Evolutionary conservation across 2,329 filamentous ascomycete genomes (phyloP).

Genomic region (Chaetomiaceae sp.): DNA sequence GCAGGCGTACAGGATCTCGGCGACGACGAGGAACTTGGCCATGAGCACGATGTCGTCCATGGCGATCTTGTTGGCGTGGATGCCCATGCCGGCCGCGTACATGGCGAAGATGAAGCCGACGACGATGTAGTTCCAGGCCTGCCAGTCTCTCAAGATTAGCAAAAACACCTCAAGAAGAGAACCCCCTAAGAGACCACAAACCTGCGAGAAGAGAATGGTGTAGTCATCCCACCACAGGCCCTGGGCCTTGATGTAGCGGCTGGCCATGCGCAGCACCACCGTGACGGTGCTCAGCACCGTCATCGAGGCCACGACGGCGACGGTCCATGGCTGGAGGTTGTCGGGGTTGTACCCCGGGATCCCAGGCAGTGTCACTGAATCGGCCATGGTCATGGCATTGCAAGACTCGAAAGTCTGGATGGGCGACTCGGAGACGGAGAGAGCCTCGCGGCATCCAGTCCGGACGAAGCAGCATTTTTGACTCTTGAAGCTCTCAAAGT

Average conservation of each 20-base stretch:
- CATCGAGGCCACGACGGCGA: constrained; percentile 38
- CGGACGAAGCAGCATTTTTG: too few relatives aligned
- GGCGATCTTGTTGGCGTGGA: constrained; percentile 16
- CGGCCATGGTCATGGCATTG: constrained; percentile 2
- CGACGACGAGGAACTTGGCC: constrained; percentile 19
- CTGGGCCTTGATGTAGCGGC: constrained; percentile 40
- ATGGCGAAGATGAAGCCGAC: constrained; percentile 22
- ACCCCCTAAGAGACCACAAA: constrained; percentile 30
- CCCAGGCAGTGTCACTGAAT: constrained; percentile 22
- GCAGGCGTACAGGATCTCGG: constrained; percentile 20
- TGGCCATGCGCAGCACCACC: constrained; percentile 39
- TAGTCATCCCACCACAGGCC: constrained; percentile 49
- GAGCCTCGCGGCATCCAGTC: too few relatives aligned
- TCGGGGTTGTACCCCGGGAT: constrained; percentile 33
- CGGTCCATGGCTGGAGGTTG: constrained; percentile 41
- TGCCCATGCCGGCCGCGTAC: constrained; percentile 20
- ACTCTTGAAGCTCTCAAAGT: too few relatives aligned
- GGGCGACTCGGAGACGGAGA: too few relatives aligned
- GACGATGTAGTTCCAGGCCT: constrained; percentile 17
- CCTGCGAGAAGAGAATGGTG: constrained; percentile 46
- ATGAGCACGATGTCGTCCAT: constrained; percentile 9
- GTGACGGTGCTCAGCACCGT: constrained; percentile 38
- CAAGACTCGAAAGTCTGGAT: not conserved
- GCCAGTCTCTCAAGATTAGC: not conserved
- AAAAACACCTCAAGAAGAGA: too few relatives aligned